Conservation (phyloP, 148 eudicot genomes). For the Chenopodium album region DNA sequence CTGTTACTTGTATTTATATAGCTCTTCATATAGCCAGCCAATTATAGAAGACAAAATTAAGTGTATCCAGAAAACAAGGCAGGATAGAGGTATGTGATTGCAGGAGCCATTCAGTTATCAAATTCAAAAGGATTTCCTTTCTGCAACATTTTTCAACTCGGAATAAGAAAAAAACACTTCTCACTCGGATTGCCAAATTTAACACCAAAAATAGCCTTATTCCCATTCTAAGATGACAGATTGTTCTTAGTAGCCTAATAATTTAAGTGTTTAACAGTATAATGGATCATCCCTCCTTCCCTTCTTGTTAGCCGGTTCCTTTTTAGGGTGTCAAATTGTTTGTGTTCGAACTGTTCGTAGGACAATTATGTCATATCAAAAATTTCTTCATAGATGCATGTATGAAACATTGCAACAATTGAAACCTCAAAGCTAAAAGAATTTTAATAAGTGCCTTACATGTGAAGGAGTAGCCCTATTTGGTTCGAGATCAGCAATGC, state of each 20-base stretch:
- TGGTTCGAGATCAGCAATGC: constrained; percentile 11
- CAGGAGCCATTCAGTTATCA: constrained; percentile 20
- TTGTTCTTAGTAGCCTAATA: background rate
- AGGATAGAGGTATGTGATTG: constrained; percentile 10
- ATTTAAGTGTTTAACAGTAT: background rate
- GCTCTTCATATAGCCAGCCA: background rate
- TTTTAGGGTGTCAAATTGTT: background rate
- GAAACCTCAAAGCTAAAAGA: background rate
- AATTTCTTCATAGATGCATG: background rate
- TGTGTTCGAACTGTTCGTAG: background rate
- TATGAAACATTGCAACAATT: background rate
- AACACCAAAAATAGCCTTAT: background rate
- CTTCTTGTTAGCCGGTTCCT: background rate
- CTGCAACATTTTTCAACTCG: constrained; percentile 34
- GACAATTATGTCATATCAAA: background rate
- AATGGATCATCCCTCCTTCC: background rate
- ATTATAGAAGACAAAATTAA: too few relatives aligned
- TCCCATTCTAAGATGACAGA: background rate
- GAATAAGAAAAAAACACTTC: background rate
- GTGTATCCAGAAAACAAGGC: background rate
- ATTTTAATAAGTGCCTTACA: constrained; percentile 7
- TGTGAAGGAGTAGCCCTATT: constrained; percentile 21
- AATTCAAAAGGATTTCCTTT: constrained; percentile 50
- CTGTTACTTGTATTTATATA: background rate
- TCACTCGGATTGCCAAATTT: background rate